Evolutionary conservation across 148 eudicot species (phyloP).

Genomic region (Agrostemma githago): DNA sequence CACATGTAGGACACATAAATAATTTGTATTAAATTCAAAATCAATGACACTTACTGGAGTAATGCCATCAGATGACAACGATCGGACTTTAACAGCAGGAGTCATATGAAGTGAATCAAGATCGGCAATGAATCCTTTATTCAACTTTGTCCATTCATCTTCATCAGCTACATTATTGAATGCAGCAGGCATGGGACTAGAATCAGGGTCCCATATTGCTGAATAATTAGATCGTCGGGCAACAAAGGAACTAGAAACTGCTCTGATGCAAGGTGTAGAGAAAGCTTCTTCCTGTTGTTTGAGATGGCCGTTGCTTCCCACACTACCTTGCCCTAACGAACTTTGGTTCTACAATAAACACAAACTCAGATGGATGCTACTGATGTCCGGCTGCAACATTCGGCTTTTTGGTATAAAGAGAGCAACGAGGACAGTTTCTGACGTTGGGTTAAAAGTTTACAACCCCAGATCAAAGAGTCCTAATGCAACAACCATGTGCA

Average conservation of each 20-base stretch:
- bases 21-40: too few species aligned
- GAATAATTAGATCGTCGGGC: constrained; percentile 54
- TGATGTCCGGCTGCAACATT: not conserved
- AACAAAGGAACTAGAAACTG: constrained; percentile 65
- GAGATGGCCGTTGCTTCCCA: constrained; percentile 36
- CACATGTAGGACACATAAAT: too few species aligned
- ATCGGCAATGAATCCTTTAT: constrained; percentile 81
- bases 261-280: constrained; percentile 67
- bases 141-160: constrained; percentile 85
- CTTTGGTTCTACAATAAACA: constrained; percentile 28
- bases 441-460: too few species aligned
- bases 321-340: constrained; percentile 25
- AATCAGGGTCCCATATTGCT: constrained; percentile 34
- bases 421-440: too few species aligned
- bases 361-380: constrained; percentile 2
- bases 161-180: constrained; percentile 72
- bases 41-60: constrained; percentile 56
- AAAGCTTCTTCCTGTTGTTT: constrained; percentile 53
- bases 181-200: constrained; percentile 75
- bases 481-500: constrained; percentile 9
- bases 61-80: constrained; percentile 50
- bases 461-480: not conserved
- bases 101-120: constrained; percentile 86
- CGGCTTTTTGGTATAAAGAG: too few species aligned
- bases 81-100: constrained; percentile 73